Base-by-base conservation (phyloP, 371 early-diverging fungal genomes). In the Saksenaea vasiformis region DNA sequence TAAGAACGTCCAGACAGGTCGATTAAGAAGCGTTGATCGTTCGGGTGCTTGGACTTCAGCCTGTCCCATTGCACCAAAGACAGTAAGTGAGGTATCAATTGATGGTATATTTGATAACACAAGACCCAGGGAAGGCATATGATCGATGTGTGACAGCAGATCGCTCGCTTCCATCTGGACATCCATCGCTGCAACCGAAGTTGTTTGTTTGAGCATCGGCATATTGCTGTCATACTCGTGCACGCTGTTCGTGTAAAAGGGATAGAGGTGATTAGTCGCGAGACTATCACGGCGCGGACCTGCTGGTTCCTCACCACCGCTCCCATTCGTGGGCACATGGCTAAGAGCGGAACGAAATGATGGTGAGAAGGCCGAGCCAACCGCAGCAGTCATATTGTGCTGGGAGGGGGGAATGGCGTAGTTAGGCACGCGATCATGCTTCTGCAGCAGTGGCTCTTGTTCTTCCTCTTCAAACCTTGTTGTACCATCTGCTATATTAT, bases 51-150 rank as follows among this genome's bases (percentile, higher is more conserved):
- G 62, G 3, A 61, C 63, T 34, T 72, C 72, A 3, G 62, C 62
- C 14, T 67, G 61, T 5, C 63, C 66, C 14, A 73, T 39, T 7
- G 31, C 65, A 15, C 72, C 74, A 61, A 80, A 70, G 2, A 64
- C 78, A 7, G 78, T 77, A 5, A 80, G 58, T 11, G 81, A 76
- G 19, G 78, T 71, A 55, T 80, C 81, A 22, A 80, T 56, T 0
- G 76, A 72, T 2, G 81, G 81, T 10, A 80, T 80, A 41, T 74
- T 70, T 0, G 81, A 80, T 11, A 80, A 61, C 2, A 71, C 78
- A 37, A 80, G 73, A 27, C 81, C 81, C 8, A 80, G 60, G 13
- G 81, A 65, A 14, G 81, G 81, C 22, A 76, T 64, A 53, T 70
- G 67, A 41, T 67, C 67, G 67, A 70, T 54, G 60, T 73, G 68